Conservation (phyloP, 1,284 basidiomycete genomes). For the Papiliotrema nemorosa region DNA sequence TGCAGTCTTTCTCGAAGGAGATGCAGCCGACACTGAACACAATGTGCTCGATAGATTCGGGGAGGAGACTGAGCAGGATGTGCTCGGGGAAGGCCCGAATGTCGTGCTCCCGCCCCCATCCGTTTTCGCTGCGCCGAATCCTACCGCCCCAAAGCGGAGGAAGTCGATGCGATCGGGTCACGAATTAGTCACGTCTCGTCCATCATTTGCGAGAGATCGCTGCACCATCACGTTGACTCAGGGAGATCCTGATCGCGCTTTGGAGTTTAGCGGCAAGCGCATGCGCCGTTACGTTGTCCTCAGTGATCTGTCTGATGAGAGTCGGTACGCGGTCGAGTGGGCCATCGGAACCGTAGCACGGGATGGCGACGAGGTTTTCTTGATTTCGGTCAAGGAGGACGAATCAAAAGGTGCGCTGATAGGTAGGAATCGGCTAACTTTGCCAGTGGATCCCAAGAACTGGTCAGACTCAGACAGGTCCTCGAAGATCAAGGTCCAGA, state of each 20-base stretch:
- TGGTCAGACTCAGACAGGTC: slow-evolving; percentile 65
- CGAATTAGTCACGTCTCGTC: slow-evolving; percentile 63
- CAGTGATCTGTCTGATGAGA: slow-evolving; percentile 90
- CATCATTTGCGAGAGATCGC: slow-evolving; percentile 82
- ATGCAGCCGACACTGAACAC: slow-evolving; percentile 21
- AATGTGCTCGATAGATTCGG: slow-evolving; percentile 56
- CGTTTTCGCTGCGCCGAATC: slow-evolving; percentile 27
- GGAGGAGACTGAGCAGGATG: slow-evolving; percentile 51
- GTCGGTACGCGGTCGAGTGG: slow-evolving; percentile 88
- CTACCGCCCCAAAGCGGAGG: slow-evolving; percentile 17
- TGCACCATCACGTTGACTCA: slow-evolving; percentile 88
- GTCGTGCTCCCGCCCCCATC: slow-evolving; percentile 58
- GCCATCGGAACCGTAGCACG: slow-evolving; percentile 92
- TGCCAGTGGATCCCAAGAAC: slow-evolving; percentile 76
- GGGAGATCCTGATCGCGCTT: slow-evolving; percentile 64
- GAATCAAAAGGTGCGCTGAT: slow-evolving; percentile 70
- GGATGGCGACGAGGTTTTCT: slow-evolving; percentile 86
- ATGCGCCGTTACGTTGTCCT: slow-evolving; percentile 78
- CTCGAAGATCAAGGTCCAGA: slow-evolving; percentile 74
- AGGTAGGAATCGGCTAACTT: slow-evolving; percentile 30
- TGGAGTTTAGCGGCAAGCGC: slow-evolving; percentile 57
- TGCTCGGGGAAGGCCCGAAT: slow-evolving; percentile 63
- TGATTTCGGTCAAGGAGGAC: slow-evolving; percentile 89
- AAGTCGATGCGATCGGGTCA: slow-evolving; percentile 37
- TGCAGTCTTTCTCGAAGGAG: slow-evolving; percentile 54